Conservation (phyloP, 306 rosid species). For the Acacia melanoxylon region DNA sequence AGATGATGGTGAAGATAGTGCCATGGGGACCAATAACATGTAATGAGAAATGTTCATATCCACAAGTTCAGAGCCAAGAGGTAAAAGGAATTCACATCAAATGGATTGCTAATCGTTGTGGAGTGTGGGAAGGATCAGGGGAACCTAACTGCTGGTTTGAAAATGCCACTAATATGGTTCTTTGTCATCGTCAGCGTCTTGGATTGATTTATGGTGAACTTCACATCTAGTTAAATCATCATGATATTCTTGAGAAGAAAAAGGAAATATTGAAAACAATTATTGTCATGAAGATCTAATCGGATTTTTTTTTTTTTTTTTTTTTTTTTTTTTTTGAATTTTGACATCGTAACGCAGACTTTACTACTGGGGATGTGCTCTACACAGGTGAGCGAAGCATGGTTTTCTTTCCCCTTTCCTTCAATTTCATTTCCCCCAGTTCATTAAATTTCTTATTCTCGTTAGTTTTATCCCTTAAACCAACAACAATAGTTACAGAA, state of each 20-base stretch:
- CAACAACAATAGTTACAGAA: no score
- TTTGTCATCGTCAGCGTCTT: background rate
- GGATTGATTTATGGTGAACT: background rate
- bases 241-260: no score
- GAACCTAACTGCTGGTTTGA: background rate
- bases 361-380: fast-evolving
- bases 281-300: background rate
- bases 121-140: background rate
- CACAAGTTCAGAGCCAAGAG: background rate
- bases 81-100: conserved; percentile 8
- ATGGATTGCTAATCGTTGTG: background rate
- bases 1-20: background rate
- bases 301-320: no score
- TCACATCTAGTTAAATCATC: background rate
- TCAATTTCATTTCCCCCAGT: background rate
- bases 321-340: no score
- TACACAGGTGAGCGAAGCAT: background rate
- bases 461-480: no score
- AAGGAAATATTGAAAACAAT: background rate
- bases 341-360: background rate
- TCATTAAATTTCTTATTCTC: no score
- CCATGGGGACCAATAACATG: conserved; percentile 1
- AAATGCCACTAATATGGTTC: background rate
- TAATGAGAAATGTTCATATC: background rate
- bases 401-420: background rate